These are phyloP conservation scores for Metschnikowia drakensbergensis DNA, from an alignment of 805 yeast genomes.

Conservation along the genomic window DNA sequence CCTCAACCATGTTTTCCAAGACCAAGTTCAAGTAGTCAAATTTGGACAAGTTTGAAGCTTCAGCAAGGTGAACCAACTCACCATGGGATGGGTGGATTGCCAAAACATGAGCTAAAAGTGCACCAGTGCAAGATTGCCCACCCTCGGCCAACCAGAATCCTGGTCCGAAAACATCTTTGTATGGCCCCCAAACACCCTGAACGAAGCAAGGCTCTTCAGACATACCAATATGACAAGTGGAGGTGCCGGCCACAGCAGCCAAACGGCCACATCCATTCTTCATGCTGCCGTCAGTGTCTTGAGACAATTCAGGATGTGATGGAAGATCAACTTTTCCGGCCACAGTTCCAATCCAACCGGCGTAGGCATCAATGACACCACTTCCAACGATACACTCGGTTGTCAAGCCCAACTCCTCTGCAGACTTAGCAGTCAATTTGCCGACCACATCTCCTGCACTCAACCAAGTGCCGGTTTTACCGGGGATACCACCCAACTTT, in stretches of 20 bases:
- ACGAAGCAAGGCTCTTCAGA: constrained; percentile 84
- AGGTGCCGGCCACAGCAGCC: constrained; percentile 98
- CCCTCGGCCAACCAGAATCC: constrained; percentile 96
- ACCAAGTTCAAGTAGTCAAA: constrained; percentile 80
- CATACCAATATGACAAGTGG: constrained; percentile 92
- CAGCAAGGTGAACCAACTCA: constrained; percentile 65
- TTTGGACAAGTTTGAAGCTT: constrained; percentile 63
- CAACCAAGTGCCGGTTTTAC: constrained; percentile 64
- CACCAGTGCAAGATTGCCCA: constrained; percentile 98
- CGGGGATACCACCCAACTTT: constrained; percentile 80
- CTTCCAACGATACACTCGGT: constrained; percentile 82
- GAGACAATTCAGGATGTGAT: constrained; percentile 46
- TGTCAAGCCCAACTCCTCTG: constrained; percentile 79
- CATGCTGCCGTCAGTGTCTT: constrained; percentile 41
- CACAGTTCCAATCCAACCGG: constrained; percentile 98
- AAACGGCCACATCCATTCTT: constrained; percentile 73
- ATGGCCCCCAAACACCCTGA: constrained; percentile 98
- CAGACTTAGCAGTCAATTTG: constrained; percentile 58
- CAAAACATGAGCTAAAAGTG: constrained; percentile 81
- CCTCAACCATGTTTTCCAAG: constrained; percentile 61
- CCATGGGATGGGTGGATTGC: constrained; percentile 84
- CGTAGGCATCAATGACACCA: constrained; percentile 96
- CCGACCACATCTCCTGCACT: constrained; percentile 93
- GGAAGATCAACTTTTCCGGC: constrained; percentile 80
- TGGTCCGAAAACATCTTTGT: constrained; percentile 86